Conservation (phyloP, 495 filamentous ascomycete genomes). For the Astrocystis sublimbata region DNA sequence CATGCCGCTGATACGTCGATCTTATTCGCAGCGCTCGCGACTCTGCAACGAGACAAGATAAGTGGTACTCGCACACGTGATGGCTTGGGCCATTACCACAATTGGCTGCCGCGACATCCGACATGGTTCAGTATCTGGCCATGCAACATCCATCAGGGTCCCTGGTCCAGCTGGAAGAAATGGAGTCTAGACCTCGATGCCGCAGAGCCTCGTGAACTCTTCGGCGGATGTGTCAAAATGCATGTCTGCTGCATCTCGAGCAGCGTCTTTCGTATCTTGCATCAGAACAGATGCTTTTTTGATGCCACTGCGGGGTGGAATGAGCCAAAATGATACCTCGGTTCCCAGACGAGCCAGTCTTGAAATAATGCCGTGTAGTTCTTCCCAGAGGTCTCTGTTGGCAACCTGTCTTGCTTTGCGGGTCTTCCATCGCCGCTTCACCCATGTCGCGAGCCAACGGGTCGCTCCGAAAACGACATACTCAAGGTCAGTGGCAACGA, state of each 20-base stretch:
- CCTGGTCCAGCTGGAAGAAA: neutral
- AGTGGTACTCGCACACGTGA: neutral
- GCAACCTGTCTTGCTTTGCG: constrained; percentile 15
- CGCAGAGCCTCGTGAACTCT: constrained; percentile 32
- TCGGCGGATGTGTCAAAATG: constrained; percentile 11
- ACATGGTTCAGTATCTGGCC: neutral
- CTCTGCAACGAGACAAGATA: neutral
- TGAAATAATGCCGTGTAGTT: constrained; percentile 20
- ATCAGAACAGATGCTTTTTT: constrained; percentile 21
- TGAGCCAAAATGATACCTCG: constrained; percentile 38
- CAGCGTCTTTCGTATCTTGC: constrained; percentile 28
- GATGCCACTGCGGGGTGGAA: constrained; percentile 6
- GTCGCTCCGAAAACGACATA: constrained; percentile 48
- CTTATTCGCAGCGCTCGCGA: neutral
- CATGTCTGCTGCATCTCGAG: constrained; percentile 24
- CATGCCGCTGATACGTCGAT: neutral
- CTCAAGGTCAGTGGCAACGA: constrained; percentile 50
- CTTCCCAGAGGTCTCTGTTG: constrained; percentile 49
- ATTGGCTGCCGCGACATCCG: neutral
- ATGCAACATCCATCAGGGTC: neutral
- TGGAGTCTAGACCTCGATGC: constrained; percentile 23
- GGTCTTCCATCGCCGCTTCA: constrained; percentile 38
- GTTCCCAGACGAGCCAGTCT: constrained; percentile 21
- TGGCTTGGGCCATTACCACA: neutral
- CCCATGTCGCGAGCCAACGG: constrained; percentile 45